These are phyloP conservation scores for Cenchrus purpureus DNA, from an alignment of 176 grass and related monocot genomes.

Conservation along the genomic window DNA sequence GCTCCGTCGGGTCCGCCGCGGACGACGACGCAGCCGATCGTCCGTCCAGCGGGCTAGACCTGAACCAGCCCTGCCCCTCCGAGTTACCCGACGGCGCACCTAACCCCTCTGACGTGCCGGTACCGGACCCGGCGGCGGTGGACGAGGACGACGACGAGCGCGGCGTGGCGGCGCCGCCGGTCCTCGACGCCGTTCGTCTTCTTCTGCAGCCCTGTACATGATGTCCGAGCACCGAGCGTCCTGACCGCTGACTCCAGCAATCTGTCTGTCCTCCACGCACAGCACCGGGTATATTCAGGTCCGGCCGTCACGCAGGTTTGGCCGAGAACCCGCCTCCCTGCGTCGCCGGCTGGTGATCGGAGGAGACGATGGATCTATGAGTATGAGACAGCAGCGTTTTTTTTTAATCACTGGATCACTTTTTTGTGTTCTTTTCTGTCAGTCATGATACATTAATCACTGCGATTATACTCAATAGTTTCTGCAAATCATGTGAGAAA, in stretches of 20 bases:
- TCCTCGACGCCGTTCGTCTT: neutral
- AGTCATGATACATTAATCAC: neutral
- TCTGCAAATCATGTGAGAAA: neutral
- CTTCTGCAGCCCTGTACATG: neutral
- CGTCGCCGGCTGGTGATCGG: no score
- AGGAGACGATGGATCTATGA: no score
- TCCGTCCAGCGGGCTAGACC: neutral
- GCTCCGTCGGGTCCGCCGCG: no score
- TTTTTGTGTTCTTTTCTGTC: no score
- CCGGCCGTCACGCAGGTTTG: no score
- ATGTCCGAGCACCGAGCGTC: neutral
- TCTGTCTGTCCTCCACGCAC: no score
- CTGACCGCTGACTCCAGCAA: neutral
- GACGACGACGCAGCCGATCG: neutral
- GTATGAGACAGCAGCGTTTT: no score
- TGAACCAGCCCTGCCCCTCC: neutral
- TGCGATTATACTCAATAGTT: neutral
- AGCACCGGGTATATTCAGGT: no score
- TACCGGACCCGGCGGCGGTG: neutral
- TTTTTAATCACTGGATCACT: no score
- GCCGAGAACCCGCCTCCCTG: no score
- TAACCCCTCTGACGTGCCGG: neutral
- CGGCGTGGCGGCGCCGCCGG: neutral
- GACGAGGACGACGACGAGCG: neutral
- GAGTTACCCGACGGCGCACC: neutral